These are phyloP conservation scores for Tricharina praecox DNA, from an alignment of 495 filamentous ascomycete genomes.

Conservation along the genomic window DNA sequence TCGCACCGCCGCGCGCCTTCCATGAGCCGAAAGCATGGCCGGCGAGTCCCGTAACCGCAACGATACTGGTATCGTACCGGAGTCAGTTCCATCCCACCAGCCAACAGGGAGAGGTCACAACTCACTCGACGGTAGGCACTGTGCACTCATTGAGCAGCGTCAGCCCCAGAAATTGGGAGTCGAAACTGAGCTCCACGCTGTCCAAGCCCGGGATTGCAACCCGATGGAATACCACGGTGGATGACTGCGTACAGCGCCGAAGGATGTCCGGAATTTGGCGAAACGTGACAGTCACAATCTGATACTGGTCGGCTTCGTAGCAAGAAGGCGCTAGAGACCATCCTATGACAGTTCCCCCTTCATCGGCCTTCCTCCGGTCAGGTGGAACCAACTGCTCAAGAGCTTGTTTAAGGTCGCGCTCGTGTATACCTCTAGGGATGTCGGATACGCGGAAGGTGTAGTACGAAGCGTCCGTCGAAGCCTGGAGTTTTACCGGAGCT, in stretches of 20 bases:
- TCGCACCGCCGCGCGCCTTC: background rate
- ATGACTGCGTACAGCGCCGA: background rate
- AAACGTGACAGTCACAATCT: constrained; percentile 1
- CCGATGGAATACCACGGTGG: background rate
- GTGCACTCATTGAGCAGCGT: constrained; percentile 3
- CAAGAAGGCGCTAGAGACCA: too few relatives aligned
- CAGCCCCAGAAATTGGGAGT: constrained; percentile 8
- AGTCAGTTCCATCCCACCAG: background rate
- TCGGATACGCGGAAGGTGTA: too few relatives aligned
- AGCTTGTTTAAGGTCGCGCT: too few relatives aligned
- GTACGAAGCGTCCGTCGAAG: too few relatives aligned
- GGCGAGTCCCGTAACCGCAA: constrained; percentile 1
- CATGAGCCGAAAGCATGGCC: constrained; percentile 11
- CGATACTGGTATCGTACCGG: constrained; percentile 1
- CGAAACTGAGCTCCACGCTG: background rate
- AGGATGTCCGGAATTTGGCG: background rate
- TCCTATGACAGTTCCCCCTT: too few relatives aligned
- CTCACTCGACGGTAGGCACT: constrained; percentile 6
- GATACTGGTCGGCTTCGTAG: too few relatives aligned
- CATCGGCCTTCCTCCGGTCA: too few relatives aligned
- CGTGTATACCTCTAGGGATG: too few relatives aligned
- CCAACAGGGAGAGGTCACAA: background rate
- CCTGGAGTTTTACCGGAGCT: too few relatives aligned
- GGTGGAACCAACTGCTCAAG: too few relatives aligned
- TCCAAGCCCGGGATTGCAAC: background rate